Evolutionary conservation across 352 stramenopile species (phyloP), one percentile per base, ranked within the genome.

Genomic region (Globisporangium canariense): DNA sequence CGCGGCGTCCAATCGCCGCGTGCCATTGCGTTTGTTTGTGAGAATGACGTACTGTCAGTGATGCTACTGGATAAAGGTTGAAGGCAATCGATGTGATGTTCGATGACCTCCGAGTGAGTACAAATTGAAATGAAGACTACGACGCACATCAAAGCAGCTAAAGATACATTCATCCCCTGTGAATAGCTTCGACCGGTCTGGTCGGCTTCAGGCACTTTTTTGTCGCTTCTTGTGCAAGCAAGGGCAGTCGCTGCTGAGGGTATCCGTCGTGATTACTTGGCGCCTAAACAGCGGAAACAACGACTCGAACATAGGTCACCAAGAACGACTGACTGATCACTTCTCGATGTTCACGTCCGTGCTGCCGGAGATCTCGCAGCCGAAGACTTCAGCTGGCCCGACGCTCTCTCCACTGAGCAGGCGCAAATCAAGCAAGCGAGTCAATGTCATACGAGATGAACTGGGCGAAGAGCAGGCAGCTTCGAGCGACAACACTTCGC

Each of bases 361-460:
- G 43, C 62, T 78, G 52, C 71, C 69, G 3, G 68, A 74, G 38
- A 65, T 78, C 30, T 18, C 65, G 13, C 60, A 62, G 51, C 51
- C 56, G 11, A 50, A 25, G 25, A 58, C 30, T 30, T 18, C 18
- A n/a, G 52, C 32, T 28, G 30, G 18, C 0, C 18, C 32, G 13
- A 58, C 32, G 18, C 20, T 58, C 30, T 30, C 52, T 45, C 14
- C 18, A 20, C 18, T 32, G 4, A 58, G 30, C 52, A 43, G 52
- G 4, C 52, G 52, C 9, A 45, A 58, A 58, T 58, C 52, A 40
- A 58, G 30, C 52, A 58, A 58, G 32, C 52, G 10, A 4, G 10
- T 43, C 25, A 56, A 8, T 30, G 9, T 10, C 8, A 28, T 16
- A 5, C 51, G 20, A 32, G 30, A 58, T 8, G 18, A 43, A 6